These are phyloP conservation scores for Fusarium xyrophilum DNA, from an alignment of 2,329 filamentous ascomycete genomes.

Conservation along the genomic window DNA sequence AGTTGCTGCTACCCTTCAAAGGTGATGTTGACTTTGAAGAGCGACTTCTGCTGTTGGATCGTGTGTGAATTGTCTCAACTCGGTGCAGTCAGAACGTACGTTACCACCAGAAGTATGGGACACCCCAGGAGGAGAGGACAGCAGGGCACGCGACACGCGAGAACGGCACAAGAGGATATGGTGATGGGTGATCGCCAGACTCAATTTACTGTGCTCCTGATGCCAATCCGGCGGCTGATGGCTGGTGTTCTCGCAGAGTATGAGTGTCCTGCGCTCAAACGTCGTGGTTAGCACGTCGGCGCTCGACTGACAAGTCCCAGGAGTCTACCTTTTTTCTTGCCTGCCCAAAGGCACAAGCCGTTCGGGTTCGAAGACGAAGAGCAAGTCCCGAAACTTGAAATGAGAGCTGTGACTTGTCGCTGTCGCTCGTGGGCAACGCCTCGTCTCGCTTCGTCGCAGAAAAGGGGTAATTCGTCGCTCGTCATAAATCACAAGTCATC, in stretches of 20 bases:
- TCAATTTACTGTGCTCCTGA: too few relatives aligned
- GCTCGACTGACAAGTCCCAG: neutral
- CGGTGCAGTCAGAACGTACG: neutral
- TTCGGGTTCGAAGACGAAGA: accelerated
- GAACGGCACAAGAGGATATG: neutral
- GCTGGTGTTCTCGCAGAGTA: neutral
- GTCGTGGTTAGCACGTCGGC: neutral
- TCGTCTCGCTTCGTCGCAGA: neutral
- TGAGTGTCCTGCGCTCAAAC: neutral
- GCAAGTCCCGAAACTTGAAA: accelerated
- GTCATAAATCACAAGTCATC: neutral
- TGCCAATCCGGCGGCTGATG: too few relatives aligned
- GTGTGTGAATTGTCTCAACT: neutral
- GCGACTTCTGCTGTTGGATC: accelerated
- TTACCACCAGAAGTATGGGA: neutral
- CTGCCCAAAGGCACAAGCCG: neutral
- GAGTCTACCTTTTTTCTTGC: neutral
- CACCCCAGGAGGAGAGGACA: neutral
- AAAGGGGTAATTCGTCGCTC: neutral
- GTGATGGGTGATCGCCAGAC: accelerated
- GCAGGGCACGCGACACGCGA: neutral
- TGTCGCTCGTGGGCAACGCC: neutral
- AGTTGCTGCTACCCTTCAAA: accelerated
- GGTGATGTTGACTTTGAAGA: accelerated
- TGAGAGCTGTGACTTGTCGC: neutral